Percentiles rank a stretch among this genome's conserved stretches.
These are phyloP conservation scores for Mycothermus thermophilus DNA, from an alignment of 495 filamentous ascomycete species.

Conservation along the genomic window DNA sequence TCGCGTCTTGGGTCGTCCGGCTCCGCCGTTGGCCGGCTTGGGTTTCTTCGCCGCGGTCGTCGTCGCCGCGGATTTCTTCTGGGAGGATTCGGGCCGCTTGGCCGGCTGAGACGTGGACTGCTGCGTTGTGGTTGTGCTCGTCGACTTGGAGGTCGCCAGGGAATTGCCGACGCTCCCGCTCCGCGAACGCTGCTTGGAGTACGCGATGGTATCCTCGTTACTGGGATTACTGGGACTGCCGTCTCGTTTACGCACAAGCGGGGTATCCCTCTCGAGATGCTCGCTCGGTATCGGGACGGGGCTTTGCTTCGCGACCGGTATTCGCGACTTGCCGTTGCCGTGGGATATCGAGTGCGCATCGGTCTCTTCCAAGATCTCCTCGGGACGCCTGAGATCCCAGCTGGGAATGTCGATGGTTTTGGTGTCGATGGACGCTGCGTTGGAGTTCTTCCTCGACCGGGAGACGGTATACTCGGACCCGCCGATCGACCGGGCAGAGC, in stretches of 20 bases:
- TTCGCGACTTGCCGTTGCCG: slow-evolving; percentile 46
- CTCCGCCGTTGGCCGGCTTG: slow-evolving; percentile 26
- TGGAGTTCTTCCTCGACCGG: slow-evolving; percentile 36
- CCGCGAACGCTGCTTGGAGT: slow-evolving; percentile 50
- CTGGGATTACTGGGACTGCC: slow-evolving; percentile 43
- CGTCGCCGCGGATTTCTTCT: slow-evolving; percentile 25
- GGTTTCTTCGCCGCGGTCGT: slow-evolving; percentile 24
- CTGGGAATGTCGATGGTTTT: slow-evolving; percentile 18
- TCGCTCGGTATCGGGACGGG: slow-evolving; percentile 59
- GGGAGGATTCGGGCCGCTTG: slow-evolving; percentile 34
- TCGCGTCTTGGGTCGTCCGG: slow-evolving; percentile 49
- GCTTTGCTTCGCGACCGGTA: slow-evolving; percentile 69
- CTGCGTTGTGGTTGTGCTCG: slow-evolving; percentile 23
- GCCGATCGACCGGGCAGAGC: slow-evolving; percentile 12
- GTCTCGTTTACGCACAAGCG: slow-evolving; percentile 47
- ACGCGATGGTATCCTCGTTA: slow-evolving; percentile 43
- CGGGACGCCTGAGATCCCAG: slow-evolving; percentile 66
- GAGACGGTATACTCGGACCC: slow-evolving; percentile 13
- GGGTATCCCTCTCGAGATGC: slow-evolving; percentile 57
- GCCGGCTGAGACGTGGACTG: too few relatives aligned
- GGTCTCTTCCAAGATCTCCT: slow-evolving; percentile 62
- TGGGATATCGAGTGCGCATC: slow-evolving; percentile 28
- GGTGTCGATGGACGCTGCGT: slow-evolving; percentile 18
- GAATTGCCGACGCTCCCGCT: slow-evolving; percentile 57
- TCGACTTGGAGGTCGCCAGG: slow-evolving; percentile 38